A percentile compares a stretch with the other conserved stretches of the same genome.
phyloP scores from a whole-genome alignment of 2,329 filamentous ascomycete species.

The Coniosporium tulheliwenetii region DNA sequence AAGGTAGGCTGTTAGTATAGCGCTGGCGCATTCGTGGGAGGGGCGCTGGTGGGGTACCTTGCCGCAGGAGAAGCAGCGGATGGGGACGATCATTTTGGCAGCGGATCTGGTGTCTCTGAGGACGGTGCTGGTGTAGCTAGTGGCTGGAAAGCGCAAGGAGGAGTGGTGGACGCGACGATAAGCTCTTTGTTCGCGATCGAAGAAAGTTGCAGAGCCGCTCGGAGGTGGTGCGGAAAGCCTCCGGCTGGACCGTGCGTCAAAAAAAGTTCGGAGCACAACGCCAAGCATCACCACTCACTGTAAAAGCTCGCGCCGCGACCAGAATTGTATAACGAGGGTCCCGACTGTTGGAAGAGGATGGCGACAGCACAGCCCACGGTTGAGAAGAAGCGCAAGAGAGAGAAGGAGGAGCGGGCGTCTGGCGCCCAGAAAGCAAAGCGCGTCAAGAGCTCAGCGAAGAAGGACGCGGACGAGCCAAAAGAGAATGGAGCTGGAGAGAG shows the following conservation, averaged over 20 bases:
- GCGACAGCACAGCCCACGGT: slow-evolving; percentile 1
- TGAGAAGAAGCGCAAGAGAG: slow-evolving; percentile 9
- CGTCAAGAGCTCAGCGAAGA: no score
- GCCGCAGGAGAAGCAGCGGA: slow-evolving; percentile 97
- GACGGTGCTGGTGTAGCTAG: no score
- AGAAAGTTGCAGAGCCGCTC: no score
- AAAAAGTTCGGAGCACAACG: no score
- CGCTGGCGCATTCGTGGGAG: slow-evolving; percentile 1
- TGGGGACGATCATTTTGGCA: slow-evolving; percentile 85
- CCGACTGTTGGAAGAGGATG: background rate
- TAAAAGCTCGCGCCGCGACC: background rate
- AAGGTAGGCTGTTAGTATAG: slow-evolving; percentile 16
- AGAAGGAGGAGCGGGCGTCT: background rate
- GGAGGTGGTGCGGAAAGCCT: no score
- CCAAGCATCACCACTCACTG: no score
- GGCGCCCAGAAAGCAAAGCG: no score
- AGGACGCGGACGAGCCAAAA: background rate
- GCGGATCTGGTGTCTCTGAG: slow-evolving; percentile 2
- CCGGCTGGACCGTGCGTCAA: no score
- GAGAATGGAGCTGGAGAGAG: background rate
- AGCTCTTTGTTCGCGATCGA: no score
- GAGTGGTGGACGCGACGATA: no score
- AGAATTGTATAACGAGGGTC: background rate
- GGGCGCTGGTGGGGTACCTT: slow-evolving; percentile 48
- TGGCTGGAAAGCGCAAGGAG: no score